Conservation (phyloP, 2,329 filamentous ascomycete species). For the Dactylellina parvicollis region DNA sequence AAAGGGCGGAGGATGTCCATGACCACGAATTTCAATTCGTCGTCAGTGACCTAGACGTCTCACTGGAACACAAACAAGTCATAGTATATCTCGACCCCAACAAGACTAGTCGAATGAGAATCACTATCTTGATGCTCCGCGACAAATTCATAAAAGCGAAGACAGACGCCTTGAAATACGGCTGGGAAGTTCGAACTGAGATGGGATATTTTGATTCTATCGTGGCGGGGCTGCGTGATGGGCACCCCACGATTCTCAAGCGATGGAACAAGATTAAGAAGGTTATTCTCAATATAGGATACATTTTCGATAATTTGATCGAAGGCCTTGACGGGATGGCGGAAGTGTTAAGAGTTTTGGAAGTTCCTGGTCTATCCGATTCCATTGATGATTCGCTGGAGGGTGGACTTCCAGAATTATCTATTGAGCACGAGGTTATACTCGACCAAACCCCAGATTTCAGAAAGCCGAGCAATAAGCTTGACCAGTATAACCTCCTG, state of each 20-base stretch:
- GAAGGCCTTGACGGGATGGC: slow-evolving; percentile 16
- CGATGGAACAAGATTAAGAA: slow-evolving; percentile 8
- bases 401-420: neutral
- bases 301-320: slow-evolving; percentile 1
- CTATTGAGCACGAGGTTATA: neutral
- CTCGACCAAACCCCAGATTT: neutral
- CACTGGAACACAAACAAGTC: slow-evolving; percentile 11
- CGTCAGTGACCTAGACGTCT: slow-evolving; percentile 27
- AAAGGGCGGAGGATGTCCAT: neutral
- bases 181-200: slow-evolving; percentile 16
- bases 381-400: slow-evolving; percentile 4
- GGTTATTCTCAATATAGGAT: neutral
- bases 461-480: neutral
- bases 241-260: neutral
- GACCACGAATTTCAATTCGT: slow-evolving; percentile 22
- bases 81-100: slow-evolving; percentile 36
- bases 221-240: neutral
- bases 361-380: slow-evolving; percentile 12
- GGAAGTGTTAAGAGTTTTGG: slow-evolving; percentile 34
- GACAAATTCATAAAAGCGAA: slow-evolving; percentile 4
- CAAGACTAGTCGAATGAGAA: slow-evolving; percentile 31
- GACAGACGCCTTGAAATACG: neutral
- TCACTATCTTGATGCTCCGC: slow-evolving; percentile 15
- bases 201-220: slow-evolving; percentile 24
- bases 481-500: neutral